Base-by-base conservation (phyloP, 768 basidiomycete species). In the Tulasnella sp. region DNA sequence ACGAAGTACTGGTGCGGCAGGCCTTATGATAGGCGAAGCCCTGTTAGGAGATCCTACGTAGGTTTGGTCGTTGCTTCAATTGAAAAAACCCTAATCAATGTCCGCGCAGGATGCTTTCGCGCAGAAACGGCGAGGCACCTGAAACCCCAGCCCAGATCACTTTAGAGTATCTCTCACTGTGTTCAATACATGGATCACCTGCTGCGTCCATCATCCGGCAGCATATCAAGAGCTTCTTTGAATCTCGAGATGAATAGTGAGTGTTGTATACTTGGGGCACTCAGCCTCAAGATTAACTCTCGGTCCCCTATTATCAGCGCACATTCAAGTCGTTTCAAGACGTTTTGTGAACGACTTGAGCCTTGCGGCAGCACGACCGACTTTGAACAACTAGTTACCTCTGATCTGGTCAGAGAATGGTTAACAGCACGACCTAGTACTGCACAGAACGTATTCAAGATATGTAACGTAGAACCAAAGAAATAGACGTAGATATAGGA, bases 11-110 rank as follows among this genome's bases (percentile, higher is more conserved):
- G 73, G 77, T 15, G 85, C 85, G 45, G 81, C 86, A 65, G 88
- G 88, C 8, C 68, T 84, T 56, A 90, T 90, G 88, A 84, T 88
- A 1, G 88, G 85, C 8, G 87, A 89, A 67, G 78, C 80, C n/a
- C 70, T 89, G 32, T 73, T 88, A 3, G 80, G 78, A 17, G 88
- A 90, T 70, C 86, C 86, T 30, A 82, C 80, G 87, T 88, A 62
- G 34, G 76, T 69, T 24, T 42, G 47, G 10, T 54, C 5, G 24
- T 0, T 41, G 42, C 2, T 23, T 23, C 26, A 21, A 7, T 5
- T 23, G 10, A 29, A 13, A n/a, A 13, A 30, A 21, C 30, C 19
- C 10, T 3, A 19, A 13, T 48, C 32, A 24, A 59, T 9, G 34
- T 34, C 19, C 41, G 30, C 34, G 13, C 38, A 23, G 26, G 42